Evolutionary conservation across 108 stramenopile species (phyloP).

Genomic region (Cylindrotheca fusiformis): DNA sequence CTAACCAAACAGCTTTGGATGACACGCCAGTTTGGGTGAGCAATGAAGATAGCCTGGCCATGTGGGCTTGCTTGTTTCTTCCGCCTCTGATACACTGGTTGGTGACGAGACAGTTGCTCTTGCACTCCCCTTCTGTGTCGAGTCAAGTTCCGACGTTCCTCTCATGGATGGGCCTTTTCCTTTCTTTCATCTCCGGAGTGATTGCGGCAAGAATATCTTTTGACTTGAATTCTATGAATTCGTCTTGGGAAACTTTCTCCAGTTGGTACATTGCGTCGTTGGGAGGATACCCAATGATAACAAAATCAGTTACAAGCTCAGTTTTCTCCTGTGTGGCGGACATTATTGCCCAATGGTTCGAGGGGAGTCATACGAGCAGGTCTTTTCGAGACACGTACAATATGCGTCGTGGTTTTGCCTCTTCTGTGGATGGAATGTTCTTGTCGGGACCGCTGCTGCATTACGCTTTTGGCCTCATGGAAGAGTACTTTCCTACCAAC

Average conservation of each 20-base stretch:
- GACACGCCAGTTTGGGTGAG: no score
- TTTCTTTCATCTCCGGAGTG: background rate
- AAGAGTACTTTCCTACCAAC: conserved; percentile 47
- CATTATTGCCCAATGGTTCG: conserved; percentile 53
- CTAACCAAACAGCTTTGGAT: no score
- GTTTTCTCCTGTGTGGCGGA: conserved; percentile 57
- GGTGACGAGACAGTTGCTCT: no score
- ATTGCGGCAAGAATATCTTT: background rate
- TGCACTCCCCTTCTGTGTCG: no score
- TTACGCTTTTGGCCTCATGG: conserved; percentile 61
- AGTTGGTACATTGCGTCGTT: conserved; percentile 40
- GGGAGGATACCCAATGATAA: conserved; percentile 42
- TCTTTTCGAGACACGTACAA: conserved; percentile 28
- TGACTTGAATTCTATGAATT: background rate
- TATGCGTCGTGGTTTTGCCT: conserved; percentile 48
- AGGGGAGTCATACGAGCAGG: conserved; percentile 9
- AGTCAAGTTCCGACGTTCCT: no score
- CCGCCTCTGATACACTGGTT: background rate
- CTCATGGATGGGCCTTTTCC: no score
- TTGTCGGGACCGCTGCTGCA: conserved; percentile 75
- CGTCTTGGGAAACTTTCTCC: background rate
- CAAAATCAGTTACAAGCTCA: conserved; percentile 58
- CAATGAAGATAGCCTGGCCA: no score
- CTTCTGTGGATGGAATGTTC: conserved; percentile 50
- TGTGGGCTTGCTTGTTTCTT: background rate